A percentile compares a stretch with the other conserved stretches of the same genome.
Evolutionary conservation across 225 moss, liverwort and hornwort species (phyloP).

Genomic region (Ulota crispa): DNA sequence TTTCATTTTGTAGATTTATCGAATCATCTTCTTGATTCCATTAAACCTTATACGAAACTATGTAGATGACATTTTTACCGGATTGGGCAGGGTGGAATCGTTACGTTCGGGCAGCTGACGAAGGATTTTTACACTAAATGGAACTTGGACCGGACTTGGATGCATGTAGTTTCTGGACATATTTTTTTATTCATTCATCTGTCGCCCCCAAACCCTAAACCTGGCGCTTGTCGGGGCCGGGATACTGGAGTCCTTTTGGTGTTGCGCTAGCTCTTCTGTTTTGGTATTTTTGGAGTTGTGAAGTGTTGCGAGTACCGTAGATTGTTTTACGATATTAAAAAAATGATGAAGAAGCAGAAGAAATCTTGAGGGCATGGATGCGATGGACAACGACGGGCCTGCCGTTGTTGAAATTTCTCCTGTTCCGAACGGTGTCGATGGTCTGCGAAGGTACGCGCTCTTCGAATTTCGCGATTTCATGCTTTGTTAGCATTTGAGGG

Average conservation of each 20-base stretch:
- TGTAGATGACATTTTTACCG: background rate
- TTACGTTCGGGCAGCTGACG: background rate
- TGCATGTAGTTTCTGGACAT: background rate
- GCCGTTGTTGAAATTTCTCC: background rate
- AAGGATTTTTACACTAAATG: background rate
- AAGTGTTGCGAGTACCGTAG: background rate
- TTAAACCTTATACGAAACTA: too few relatives aligned
- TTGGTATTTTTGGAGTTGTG: background rate
- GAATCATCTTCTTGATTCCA: too few relatives aligned
- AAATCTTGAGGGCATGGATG: constrained; percentile 4
- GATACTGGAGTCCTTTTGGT: background rate
- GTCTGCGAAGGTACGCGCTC: constrained; percentile 4
- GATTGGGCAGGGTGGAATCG: background rate
- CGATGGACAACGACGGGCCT: constrained; percentile 29
- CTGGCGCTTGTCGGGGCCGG: too few relatives aligned
- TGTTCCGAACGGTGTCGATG: background rate
- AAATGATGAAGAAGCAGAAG: constrained; percentile 32
- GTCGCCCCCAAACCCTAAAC: constrained; percentile 11
- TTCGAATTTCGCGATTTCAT: background rate
- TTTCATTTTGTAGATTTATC: too few relatives aligned
- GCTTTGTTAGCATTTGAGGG: fast-evolving
- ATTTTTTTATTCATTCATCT: background rate
- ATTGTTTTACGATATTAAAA: background rate
- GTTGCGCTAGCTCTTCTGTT: background rate
- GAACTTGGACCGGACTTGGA: background rate